Evolutionary conservation across 768 basidiomycete species (phyloP).

Genomic region (Calvatia gigantea): DNA sequence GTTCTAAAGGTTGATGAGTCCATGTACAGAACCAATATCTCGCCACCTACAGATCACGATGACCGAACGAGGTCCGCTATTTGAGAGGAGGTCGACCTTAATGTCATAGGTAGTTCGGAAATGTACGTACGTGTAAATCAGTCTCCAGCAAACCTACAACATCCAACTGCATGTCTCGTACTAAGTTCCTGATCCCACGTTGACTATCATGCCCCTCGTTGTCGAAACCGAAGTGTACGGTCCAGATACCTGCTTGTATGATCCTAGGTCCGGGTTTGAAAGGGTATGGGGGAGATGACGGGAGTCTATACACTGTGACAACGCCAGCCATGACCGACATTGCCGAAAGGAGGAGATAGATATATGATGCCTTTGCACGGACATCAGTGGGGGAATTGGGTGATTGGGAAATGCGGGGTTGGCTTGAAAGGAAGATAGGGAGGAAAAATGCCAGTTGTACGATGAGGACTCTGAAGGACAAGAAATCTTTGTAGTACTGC

Average conservation of each 20-base stretch:
- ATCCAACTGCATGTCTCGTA: conserved; percentile 82
- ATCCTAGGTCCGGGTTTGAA: conserved; percentile 62
- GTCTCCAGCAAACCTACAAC: conserved; percentile 84
- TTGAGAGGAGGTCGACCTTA: neutral
- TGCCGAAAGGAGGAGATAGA: conserved; percentile 31
- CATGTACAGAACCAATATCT: conserved; percentile 4
- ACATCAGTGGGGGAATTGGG: neutral
- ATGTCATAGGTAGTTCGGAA: neutral
- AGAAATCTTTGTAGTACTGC: conserved; percentile 5
- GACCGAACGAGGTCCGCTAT: conserved; percentile 59
- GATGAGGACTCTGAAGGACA: conserved; percentile 38
- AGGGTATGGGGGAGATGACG: conserved; percentile 45
- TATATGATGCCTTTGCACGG: conserved; percentile 19
- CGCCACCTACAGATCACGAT: conserved; percentile 67
- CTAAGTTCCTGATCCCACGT: conserved; percentile 53
- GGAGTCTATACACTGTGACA: conserved; percentile 52
- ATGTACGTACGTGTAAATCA: conserved; percentile 67
- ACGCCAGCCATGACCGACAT: conserved; percentile 47
- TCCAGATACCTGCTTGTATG: conserved; percentile 87
- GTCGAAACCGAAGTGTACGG: conserved; percentile 85
- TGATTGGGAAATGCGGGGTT: neutral
- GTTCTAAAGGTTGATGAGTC: conserved; percentile 42
- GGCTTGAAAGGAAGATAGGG: conserved; percentile 28
- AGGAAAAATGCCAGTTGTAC: conserved; percentile 48
- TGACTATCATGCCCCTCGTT: conserved; percentile 75